Evolutionary conservation across 2,329 filamentous ascomycete genomes (phyloP).

Genomic region (Clarireedia homoeocarpa): DNA sequence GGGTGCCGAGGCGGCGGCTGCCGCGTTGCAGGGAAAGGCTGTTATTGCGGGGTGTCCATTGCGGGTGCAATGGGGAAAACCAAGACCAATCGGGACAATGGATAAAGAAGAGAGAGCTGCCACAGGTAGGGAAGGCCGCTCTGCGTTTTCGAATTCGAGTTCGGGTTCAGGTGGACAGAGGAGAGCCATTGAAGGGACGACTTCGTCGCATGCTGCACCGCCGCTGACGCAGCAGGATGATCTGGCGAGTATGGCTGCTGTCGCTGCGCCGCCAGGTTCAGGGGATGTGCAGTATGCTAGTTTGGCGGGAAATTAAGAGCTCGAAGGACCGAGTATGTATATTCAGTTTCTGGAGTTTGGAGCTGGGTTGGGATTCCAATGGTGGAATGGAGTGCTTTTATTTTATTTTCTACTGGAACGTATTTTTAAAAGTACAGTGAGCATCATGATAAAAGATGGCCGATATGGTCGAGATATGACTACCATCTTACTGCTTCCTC

Average conservation of each 20-base stretch:
- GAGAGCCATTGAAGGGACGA: slow-evolving; percentile 24
- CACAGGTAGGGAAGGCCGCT: slow-evolving; percentile 71
- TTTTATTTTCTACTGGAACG: background rate
- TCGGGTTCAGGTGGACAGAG: slow-evolving; percentile 28
- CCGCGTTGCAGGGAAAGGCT: slow-evolving; percentile 76
- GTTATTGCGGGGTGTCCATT: slow-evolving; percentile 88
- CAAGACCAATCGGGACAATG: slow-evolving; percentile 86
- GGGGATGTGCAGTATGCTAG: slow-evolving; percentile 79
- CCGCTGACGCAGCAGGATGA: slow-evolving; percentile 21
- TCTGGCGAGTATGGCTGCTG: slow-evolving; percentile 31
- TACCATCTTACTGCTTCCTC: background rate
- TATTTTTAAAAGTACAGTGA: slow-evolving; percentile 5
- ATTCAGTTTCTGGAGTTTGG: slow-evolving; percentile 26
- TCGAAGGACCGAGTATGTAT: slow-evolving; percentile 7
- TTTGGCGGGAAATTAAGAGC: slow-evolving; percentile 64
- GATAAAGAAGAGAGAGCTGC: slow-evolving; percentile 75
- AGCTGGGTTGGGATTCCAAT: background rate
- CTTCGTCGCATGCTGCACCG: slow-evolving; percentile 11
- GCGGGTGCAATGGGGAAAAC: slow-evolving; percentile 84
- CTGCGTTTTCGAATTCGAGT: slow-evolving; percentile 43
- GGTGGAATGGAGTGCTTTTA: background rate
- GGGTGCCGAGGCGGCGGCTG: slow-evolving; percentile 77
- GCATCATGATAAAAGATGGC: slow-evolving; percentile 2
- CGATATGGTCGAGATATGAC: background rate
- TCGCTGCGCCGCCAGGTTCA: slow-evolving; percentile 73